phyloP scores from a whole-genome alignment of 345 rosid species.

The Sisymbrium altissimum region DNA sequence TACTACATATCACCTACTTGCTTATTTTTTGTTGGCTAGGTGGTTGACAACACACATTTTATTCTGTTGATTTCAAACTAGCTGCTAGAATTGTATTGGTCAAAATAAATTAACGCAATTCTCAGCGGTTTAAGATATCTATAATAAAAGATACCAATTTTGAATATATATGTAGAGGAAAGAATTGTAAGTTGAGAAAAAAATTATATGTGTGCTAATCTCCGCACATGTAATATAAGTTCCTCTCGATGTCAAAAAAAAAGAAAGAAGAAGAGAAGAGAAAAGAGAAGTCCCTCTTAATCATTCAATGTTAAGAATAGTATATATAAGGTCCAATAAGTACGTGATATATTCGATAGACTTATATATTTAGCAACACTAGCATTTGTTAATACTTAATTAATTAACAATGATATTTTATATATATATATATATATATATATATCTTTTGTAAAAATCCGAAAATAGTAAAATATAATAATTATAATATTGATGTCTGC shows the following conservation, averaged over 20 bases:
- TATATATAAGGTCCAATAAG: not conserved
- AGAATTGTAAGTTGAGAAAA: not conserved
- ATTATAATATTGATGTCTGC: not conserved
- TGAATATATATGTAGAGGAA: not conserved
- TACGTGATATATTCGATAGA: not conserved
- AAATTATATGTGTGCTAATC: too few relatives aligned
- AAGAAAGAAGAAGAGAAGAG: not conserved
- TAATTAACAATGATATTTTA: too few relatives aligned
- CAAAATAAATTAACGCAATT: not conserved
- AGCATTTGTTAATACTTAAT: too few relatives aligned
- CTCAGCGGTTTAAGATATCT: not conserved
- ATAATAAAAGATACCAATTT: not conserved
- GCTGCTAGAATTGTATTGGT: constrained; percentile 11
- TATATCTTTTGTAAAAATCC: too few relatives aligned
- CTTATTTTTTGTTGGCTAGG: constrained; percentile 7
- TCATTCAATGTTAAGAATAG: not conserved
- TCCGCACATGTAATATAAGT: too few relatives aligned
- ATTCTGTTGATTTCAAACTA: not conserved
- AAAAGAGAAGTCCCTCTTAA: not conserved
- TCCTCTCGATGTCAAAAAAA: too few relatives aligned
- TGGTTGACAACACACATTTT: constrained; percentile 9
- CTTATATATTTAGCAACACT: not conserved
- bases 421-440: too few relatives aligned
- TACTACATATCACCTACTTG: constrained; percentile 11
- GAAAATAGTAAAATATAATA: not conserved